phyloP scores from a whole-genome alignment of 192 early-diverging fungal species.

The Jimgerdemannia lactiflua region DNA sequence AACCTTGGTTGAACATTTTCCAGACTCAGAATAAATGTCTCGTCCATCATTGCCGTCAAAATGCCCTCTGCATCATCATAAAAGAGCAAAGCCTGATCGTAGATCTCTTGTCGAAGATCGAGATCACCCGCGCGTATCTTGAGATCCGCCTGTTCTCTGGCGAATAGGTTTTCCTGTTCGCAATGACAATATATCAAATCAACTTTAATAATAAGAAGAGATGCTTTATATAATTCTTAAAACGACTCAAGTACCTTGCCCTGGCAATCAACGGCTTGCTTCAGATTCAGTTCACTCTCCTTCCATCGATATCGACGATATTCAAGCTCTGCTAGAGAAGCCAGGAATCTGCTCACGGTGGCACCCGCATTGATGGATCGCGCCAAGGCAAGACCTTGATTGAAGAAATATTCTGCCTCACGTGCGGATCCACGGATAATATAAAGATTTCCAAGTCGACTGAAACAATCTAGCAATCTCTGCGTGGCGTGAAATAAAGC shows the following conservation, averaged over 20 bases:
- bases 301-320: conserved; percentile 41
- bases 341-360: conserved; percentile 28
- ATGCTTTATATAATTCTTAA: conserved; percentile 9
- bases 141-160: conserved; percentile 10
- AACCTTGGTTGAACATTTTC: conserved; percentile 45
- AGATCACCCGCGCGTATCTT: conserved; percentile 52
- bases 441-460: conserved; percentile 48
- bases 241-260: not conserved
- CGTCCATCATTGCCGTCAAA: conserved; percentile 50
- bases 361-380: conserved; percentile 34
- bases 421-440: conserved; percentile 51
- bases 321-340: conserved; percentile 56
- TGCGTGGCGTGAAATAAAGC: conserved; percentile 1
- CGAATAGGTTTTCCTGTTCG: not conserved
- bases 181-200: not conserved
- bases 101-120: conserved; percentile 27
- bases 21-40: conserved; percentile 44
- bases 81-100: conserved; percentile 44
- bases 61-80: conserved; percentile 45
- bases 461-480: conserved; percentile 44
- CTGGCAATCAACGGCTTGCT: conserved; percentile 24
- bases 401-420: conserved; percentile 63
- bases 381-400: conserved; percentile 54
- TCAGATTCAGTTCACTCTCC: conserved; percentile 37
- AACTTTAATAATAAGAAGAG: not conserved